Evolutionary conservation across 495 filamentous ascomycete species (phyloP).

Genomic region (Penicillium argentinense): DNA sequence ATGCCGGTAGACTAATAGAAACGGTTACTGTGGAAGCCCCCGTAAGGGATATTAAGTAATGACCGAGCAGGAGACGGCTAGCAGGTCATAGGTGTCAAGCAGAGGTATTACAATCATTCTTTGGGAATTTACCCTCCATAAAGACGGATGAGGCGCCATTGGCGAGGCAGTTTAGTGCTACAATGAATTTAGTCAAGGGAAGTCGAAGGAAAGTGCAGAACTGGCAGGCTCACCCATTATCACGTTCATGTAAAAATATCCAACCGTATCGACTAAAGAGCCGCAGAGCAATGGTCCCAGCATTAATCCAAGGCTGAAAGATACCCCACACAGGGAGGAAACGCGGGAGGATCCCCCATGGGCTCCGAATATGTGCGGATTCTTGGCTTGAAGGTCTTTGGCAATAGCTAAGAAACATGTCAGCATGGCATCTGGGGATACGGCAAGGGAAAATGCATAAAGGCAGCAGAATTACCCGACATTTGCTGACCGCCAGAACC

Average conservation of each 20-base stretch:
- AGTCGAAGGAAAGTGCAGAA: no score
- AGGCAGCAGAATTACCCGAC: not conserved
- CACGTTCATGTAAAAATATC: constrained; percentile 19
- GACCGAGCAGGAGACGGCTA: no score
- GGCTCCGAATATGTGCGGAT: constrained; percentile 15
- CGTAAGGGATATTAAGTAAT: no score
- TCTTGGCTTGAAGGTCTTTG: constrained; percentile 12
- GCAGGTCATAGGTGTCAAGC: no score
- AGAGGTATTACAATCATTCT: no score
- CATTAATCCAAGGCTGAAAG: constrained; percentile 21
- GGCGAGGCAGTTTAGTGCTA: no score
- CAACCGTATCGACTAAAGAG: constrained; percentile 17
- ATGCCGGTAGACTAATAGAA: no score
- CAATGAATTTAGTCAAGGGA: no score
- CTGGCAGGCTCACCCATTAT: constrained; percentile 10
- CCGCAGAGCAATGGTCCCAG: constrained; percentile 26
- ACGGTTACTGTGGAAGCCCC: no score
- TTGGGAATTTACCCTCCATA: no score
- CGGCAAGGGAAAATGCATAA: not conserved
- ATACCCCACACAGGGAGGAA: constrained; percentile 24
- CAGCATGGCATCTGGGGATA: not conserved
- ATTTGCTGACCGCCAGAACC: constrained; percentile 13
- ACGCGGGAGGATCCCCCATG: constrained; percentile 24
- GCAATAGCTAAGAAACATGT: constrained; percentile 7
- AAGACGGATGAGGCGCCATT: no score